Evolutionary conservation across 441 rosid genomes (phyloP).

Genomic region (Erodium trifolium): DNA sequence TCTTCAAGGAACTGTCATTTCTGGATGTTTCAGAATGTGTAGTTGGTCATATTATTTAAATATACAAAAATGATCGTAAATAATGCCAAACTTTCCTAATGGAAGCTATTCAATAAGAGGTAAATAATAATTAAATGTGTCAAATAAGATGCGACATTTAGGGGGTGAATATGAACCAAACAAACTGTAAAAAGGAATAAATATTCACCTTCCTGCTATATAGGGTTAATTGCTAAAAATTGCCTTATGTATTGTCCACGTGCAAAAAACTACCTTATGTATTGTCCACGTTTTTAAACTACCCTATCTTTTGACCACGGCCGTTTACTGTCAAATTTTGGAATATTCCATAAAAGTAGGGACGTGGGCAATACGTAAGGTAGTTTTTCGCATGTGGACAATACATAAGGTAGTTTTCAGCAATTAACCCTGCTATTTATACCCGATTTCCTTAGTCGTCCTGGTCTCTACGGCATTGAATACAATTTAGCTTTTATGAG

Average conservation of each 20-base stretch:
- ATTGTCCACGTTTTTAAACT: too few relatives aligned
- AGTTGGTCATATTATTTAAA: neutral
- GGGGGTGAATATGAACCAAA: neutral
- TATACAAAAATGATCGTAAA: neutral
- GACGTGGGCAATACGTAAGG: too few relatives aligned
- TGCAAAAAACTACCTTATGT: too few relatives aligned
- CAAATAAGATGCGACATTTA: neutral
- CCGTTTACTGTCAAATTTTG: too few relatives aligned
- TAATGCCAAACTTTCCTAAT: neutral
- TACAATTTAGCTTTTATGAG: neutral
- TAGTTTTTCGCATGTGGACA: too few relatives aligned
- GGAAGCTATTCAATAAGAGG: neutral
- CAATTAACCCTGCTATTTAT: too few relatives aligned
- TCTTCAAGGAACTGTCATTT: neutral
- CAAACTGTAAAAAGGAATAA: neutral
- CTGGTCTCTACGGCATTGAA: neutral
- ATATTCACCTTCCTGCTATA: neutral
- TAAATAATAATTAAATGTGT: neutral
- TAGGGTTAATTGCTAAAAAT: neutral
- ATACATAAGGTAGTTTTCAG: neutral
- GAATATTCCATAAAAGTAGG: too few relatives aligned
- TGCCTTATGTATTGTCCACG: too few relatives aligned
- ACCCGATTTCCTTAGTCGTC: neutral
- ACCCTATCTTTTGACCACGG: too few relatives aligned
- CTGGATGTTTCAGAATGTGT: neutral